Conservation (phyloP, 2,329 filamentous ascomycete species). For the Ophiostoma piceae region DNA sequence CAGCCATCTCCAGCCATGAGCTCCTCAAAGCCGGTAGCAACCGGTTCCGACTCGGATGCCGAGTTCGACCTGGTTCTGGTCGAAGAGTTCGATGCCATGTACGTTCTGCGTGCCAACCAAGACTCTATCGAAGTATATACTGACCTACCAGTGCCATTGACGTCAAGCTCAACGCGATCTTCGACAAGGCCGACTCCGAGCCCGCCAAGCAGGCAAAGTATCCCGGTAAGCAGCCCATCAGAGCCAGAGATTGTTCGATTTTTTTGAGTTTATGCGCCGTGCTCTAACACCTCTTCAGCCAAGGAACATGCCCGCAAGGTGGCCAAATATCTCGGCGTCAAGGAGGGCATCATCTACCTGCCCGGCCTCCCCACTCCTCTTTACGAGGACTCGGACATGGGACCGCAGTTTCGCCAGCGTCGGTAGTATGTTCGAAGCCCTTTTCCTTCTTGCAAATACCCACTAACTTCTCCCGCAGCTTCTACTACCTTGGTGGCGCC, state of each 20-base stretch:
- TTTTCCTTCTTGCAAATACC: background rate
- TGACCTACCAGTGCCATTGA: constrained; percentile 33
- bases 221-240: constrained; percentile 32
- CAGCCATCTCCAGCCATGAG: background rate
- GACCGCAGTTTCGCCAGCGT: constrained; percentile 51
- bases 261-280: background rate
- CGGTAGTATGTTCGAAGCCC: constrained; percentile 46
- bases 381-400: constrained; percentile 57
- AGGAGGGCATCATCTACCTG: constrained; percentile 51
- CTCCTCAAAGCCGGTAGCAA: background rate
- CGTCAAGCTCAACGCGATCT: constrained; percentile 31
- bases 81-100: constrained; percentile 54
- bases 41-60: constrained; percentile 23
- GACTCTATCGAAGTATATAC: background rate
- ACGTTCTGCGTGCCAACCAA: constrained; percentile 18
- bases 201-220: constrained; percentile 31
- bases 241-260: background rate
- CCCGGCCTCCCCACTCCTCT: constrained; percentile 46
- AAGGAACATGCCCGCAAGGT: constrained; percentile 55
- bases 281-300: constrained; percentile 35
- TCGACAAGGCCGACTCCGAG: background rate
- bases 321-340: constrained; percentile 45
- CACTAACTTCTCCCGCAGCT: constrained; percentile 37
- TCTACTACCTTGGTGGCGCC: constrained; percentile 54
- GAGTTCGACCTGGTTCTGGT: constrained; percentile 43